Evolutionary conservation across 2,329 filamentous ascomycete species (phyloP), one percentile per base, ranked within the genome.

Genomic region (Rasamsonia emersonii): DNA sequence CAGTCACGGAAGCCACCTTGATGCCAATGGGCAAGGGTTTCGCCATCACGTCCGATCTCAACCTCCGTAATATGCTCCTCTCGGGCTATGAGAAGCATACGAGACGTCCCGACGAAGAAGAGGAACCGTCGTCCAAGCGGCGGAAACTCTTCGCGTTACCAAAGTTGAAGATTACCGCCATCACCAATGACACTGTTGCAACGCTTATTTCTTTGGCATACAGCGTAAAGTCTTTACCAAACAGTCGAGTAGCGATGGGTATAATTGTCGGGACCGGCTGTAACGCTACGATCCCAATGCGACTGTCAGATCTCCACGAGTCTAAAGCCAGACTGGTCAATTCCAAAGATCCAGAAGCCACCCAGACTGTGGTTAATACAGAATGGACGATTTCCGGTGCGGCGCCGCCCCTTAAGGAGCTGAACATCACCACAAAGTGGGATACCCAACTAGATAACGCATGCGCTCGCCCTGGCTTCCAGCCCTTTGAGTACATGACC

Each of bases 401-500:
- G 2, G 77, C 76, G n/a, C 65, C 69, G 5, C 80, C 83, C 1
- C 61, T 89, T 33, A 65, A 69, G 15, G 68, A 77, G 15, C 47
- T 62, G 14, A 45, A 53, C 9, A 67, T 88, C 28, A 73, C 84
- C 31, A 86, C 73, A 7, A 61, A 61, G 20, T 89, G 83, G 83
- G 84, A 91, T 47, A 58, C 65, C 7, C 60, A 69, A 37, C 67
- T 91, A 4, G 82, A 86, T 44, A 58, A 58, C 4, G 71, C 76
- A 27, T 79, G 78, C 44, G 78, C 84, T 45, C 66, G 65, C 5
- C 80, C 83, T 0, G 82, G 83, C 0, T 86, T 89, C 45, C 83
- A 89, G 43, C 82, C 83, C 0, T 72, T 89, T 13, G 84, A 91
- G 51, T 89, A 88, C 58, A 85, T 89, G 79, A 86, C 82, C 1